A percentile compares a stretch with the other conserved stretches of the same genome.
Conservation (phyloP, 2,329 filamentous ascomycete genomes). For the Paradendryphiella salina region DNA sequence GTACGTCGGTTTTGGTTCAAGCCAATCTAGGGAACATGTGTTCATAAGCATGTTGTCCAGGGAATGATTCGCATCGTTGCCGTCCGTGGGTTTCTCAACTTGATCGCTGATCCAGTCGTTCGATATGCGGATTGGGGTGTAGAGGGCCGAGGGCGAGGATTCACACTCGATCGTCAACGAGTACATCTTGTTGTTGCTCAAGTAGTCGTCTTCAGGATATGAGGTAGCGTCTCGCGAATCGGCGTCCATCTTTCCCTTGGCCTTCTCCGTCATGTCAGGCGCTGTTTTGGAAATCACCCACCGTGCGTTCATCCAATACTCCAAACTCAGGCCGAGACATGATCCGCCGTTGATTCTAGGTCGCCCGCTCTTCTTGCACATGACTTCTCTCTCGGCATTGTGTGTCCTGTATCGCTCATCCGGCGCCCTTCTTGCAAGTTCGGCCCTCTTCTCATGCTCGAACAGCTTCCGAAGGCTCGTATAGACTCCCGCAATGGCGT, state of each 20-base stretch:
- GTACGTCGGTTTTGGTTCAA: constrained; percentile 69
- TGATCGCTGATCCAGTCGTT: constrained; percentile 72
- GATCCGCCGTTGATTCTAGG: constrained; percentile 71
- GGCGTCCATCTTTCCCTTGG: constrained; percentile 45
- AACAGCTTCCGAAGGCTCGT: constrained; percentile 70
- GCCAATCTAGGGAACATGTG: constrained; percentile 65
- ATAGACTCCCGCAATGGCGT: constrained; percentile 74
- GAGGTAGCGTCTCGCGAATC: constrained; percentile 25
- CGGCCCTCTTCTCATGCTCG: constrained; percentile 65
- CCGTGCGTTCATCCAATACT: constrained; percentile 74
- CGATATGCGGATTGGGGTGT: constrained; percentile 69
- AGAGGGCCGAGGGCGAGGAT: constrained; percentile 51
- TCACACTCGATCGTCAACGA: constrained; percentile 69
- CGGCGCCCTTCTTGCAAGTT: constrained; percentile 35
- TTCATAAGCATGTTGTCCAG: constrained; percentile 49
- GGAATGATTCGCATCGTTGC: constrained; percentile 39
- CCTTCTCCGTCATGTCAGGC: constrained; percentile 39
- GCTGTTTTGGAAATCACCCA: constrained; percentile 46
- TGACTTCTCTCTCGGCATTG: constrained; percentile 60
- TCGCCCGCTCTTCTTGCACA: constrained; percentile 71
- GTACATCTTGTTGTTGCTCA: constrained; percentile 60
- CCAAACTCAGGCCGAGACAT: constrained; percentile 69
- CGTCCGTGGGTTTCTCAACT: constrained; percentile 60
- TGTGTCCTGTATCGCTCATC: constrained; percentile 51
- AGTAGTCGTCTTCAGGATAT: constrained; percentile 43